A percentile compares a stretch with the other conserved stretches of the same genome.
Evolutionary conservation across 1,284 basidiomycete species (phyloP).

Genomic region (Peniophora sp.): DNA sequence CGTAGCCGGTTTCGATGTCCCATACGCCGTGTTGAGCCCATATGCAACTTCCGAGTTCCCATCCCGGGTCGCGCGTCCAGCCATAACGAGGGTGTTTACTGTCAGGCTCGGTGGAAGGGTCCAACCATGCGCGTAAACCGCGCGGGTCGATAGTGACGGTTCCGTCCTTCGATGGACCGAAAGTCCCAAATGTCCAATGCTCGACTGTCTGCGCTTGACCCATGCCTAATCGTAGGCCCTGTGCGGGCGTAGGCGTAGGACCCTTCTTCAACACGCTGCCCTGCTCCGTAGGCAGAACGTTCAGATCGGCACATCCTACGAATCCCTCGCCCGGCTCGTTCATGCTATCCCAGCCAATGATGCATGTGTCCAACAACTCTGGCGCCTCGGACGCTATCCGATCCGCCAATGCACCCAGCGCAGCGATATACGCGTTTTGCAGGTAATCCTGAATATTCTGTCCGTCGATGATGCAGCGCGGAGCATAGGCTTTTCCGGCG

Average conservation of each 20-base stretch:
- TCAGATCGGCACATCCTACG: conserved; percentile 73
- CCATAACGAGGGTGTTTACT: conserved; percentile 64
- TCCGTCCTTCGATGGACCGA: conserved; percentile 76
- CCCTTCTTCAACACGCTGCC: conserved; percentile 77
- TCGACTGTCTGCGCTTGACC: conserved; percentile 82
- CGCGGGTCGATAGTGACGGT: conserved; percentile 79
- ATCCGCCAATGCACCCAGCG: conserved; percentile 71
- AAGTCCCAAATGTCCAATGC: conserved; percentile 72
- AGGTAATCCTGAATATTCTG: conserved; percentile 94
- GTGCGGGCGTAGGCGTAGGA: conserved; percentile 78
- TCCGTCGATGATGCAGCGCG: conserved; percentile 87
- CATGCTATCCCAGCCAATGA: conserved; percentile 95
- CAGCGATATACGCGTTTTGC: conserved; percentile 79
- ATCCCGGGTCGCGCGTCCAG: conserved; percentile 70
- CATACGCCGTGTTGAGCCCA: conserved; percentile 96
- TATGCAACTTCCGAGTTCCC: conserved; percentile 81
- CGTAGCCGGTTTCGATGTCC: conserved; percentile 64
- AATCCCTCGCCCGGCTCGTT: conserved; percentile 94
- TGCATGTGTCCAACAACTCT: conserved; percentile 75
- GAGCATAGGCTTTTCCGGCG: conserved; percentile 84
- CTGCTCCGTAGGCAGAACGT: conserved; percentile 54
- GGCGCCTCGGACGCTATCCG: conserved; percentile 61
- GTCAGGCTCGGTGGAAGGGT: conserved; percentile 32
- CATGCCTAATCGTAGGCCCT: conserved; percentile 84
- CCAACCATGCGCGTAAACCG: conserved; percentile 68